Evolutionary conservation across 2,329 filamentous ascomycete species (phyloP), one percentile per base, ranked within the genome.

Genomic region (Trichoderma endophyticum): DNA sequence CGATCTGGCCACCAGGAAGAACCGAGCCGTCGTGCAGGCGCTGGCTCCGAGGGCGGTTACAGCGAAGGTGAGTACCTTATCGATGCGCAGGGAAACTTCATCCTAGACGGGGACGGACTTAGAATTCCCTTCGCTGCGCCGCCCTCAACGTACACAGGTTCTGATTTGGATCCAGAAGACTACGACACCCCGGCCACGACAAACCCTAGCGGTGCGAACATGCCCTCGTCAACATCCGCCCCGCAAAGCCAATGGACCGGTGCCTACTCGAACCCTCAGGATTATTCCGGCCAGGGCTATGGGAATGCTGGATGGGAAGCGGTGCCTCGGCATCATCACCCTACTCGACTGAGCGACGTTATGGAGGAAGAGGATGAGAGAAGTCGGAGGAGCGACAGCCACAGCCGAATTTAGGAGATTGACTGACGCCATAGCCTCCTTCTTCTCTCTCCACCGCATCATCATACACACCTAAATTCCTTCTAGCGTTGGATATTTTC

Each of bases 281-380:
- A 94, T 77, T 94, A 94, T 78, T 85, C 87, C 6, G 91, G 91
- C 59, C 83, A 88, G 59, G 90, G 87, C 26, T 93, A 91, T 81
- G 90, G 86, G 8, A 87, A 88, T 1, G 86, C 90, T 3, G 91
- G 89, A 18, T 97, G 93, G 93, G 93, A 96, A 74, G 83, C 84
- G n/a, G 84, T 93, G 74, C 91, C 91, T 28, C 88, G 90, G 71
- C 94, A 97, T 81, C 93, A 96, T 76, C 94, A 97, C 81, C 94
- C 94, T 0, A 97, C 94, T 9, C 86, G 95, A 71, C 84, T 97
- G 74, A 97, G 94, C 80, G 94, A 97, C 81, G 94, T 97, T 32
- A 87, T 96, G 34, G 92, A 94, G 78, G 94, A 94, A 78, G 92
- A 97, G 74, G 93, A 96, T 75, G 93, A 97, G 81, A 86, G 90